Evolutionary conservation across 495 filamentous ascomycete genomes (phyloP).

Genomic region (Xylaria telfairii): DNA sequence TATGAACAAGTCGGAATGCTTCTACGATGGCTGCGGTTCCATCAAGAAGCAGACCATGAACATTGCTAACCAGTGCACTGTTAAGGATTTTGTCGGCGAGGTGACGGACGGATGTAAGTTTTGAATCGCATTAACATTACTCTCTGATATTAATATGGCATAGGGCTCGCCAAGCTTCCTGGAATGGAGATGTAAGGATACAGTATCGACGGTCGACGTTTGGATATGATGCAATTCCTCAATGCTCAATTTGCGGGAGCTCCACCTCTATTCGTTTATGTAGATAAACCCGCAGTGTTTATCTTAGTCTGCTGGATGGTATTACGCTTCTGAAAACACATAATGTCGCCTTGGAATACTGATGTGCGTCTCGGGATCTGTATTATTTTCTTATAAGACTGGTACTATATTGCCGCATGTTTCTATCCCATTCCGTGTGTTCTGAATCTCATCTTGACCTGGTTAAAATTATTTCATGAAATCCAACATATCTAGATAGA

Average conservation of each 20-base stretch:
- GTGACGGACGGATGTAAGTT: constrained; percentile 56
- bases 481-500: background rate
- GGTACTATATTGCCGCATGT: background rate
- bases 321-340: background rate
- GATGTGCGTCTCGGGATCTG: background rate
- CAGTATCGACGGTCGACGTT: background rate
- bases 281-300: constrained; percentile 22
- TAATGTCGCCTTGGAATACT: background rate
- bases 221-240: constrained; percentile 1
- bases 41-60: constrained; percentile 53
- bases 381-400: background rate
- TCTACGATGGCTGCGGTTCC: constrained; percentile 55
- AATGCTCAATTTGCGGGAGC: background rate
- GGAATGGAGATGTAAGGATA: constrained; percentile 17
- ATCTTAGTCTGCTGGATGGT: background rate
- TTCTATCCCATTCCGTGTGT: background rate
- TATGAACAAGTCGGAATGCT: constrained; percentile 54
- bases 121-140: background rate
- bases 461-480: background rate
- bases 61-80: constrained; percentile 51
- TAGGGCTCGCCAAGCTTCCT: constrained; percentile 16
- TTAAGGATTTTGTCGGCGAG: constrained; percentile 51
- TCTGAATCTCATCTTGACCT: background rate
- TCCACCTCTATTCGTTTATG: background rate
- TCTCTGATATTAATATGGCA: constrained; percentile 1